phyloP scores from a whole-genome alignment of 352 stramenopile species.

The Phytophthora multivora region DNA sequence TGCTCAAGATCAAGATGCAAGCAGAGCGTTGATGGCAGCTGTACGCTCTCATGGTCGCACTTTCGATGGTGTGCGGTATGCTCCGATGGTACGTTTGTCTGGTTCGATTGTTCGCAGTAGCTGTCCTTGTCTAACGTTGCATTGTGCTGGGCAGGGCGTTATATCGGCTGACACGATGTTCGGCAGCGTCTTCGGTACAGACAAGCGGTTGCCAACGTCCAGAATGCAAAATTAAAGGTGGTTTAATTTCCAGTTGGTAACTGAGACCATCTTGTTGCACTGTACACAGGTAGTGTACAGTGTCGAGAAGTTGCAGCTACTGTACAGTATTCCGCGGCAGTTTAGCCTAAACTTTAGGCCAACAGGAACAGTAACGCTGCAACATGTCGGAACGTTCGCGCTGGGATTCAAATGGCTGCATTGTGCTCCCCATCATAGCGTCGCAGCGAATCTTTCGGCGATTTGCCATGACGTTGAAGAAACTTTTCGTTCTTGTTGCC shows the following conservation, averaged over 20 bases:
- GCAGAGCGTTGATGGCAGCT: constrained; percentile 47
- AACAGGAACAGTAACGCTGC: constrained; percentile 10
- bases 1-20: constrained; percentile 45
- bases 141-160: constrained; percentile 22
- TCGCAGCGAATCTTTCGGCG: constrained; percentile 20
- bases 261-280: constrained; percentile 4
- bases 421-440: constrained; percentile 17
- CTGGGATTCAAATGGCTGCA: constrained; percentile 19
- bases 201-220: constrained; percentile 1
- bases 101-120: neutral
- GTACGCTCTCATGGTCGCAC: constrained; percentile 59
- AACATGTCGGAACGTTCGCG: constrained; percentile 19
- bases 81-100: constrained; percentile 45
- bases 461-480: constrained; percentile 22
- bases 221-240: neutral
- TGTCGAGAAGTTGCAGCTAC: neutral
- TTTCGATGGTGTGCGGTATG: constrained; percentile 35
- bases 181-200: neutral
- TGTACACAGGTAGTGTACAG: neutral
- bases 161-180: constrained; percentile 41
- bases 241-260: constrained; percentile 3
- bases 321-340: constrained; percentile 4
- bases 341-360: constrained; percentile 1
- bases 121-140: constrained; percentile 7
- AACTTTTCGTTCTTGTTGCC: neutral